Evolutionary conservation across 176 grass and related monocot species (phyloP), one percentile per base, ranked within the genome.

Genomic region (Tillandsia leiboldiana): DNA sequence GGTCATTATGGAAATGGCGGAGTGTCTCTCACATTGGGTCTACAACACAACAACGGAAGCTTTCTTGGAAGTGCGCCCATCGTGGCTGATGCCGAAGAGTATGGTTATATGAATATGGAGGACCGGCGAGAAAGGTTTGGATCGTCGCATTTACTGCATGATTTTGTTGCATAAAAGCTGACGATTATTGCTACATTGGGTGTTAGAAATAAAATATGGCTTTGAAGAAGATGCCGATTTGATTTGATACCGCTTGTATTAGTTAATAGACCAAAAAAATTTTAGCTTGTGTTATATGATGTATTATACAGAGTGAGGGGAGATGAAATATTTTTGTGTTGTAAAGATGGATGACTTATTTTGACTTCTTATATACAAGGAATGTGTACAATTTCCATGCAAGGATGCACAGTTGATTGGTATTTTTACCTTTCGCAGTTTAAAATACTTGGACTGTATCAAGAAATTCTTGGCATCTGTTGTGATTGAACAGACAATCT

Each of bases 1-100:
- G 79, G 81, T 62, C 51, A 51, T 50, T 58, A 78, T 63, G 72
- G 62, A 42, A 71, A 72, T 12, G 69, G 83, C 56, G 90, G 83
- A 27, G 89, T 97, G 56, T 97, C 93, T 12, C 71, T 97, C 29
- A 97, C 93, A 51, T 67, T 97, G 67, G 93, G 93, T 56, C 77
- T 97, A 65, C 89, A 97, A 71, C 89, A 97, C 75, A 53, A 50
- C 11, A 13, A 66, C 1, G 48, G 53, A 11, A 7, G 71, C 56
- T 47, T 73, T 63, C 33, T 59, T 27, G 76, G 68, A 53, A 53
- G 47, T 54, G 49, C 71, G 12, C 26, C 82, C 26, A 49, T 79
- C 56, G 76, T 64, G n/a, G 73, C 81, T 65, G 62, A 22, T 65
- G 74, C 71, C 70, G 81, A 54, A 54, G 86, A 92, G 48, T 96